Percentiles rank a stretch among this genome's conserved stretches.
Evolutionary conservation across 352 stramenopile species (phyloP).

Genomic region (Phytophthora fragariaefolia): DNA sequence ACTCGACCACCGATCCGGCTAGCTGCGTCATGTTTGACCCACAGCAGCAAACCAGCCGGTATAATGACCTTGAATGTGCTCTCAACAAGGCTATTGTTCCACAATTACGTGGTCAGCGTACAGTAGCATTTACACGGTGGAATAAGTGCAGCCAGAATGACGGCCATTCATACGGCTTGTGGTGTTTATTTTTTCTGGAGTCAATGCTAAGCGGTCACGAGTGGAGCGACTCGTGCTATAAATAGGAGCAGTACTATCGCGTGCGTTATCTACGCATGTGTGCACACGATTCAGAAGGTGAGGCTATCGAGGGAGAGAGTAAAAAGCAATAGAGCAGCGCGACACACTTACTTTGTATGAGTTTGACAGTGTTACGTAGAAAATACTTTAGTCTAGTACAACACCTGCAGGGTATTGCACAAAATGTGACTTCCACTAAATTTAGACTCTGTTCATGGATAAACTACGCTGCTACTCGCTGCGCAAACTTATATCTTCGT

Average conservation of each 20-base stretch:
- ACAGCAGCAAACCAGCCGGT: neutral
- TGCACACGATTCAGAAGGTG: neutral
- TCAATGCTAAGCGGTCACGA: constrained; percentile 14
- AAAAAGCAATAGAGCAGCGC: neutral
- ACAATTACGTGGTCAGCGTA: neutral
- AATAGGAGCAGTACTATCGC: constrained; percentile 11
- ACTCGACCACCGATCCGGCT: neutral
- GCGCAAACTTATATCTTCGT: neutral
- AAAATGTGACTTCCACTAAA: neutral
- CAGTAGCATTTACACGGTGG: neutral
- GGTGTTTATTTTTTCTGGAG: constrained; percentile 22
- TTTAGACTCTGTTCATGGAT: constrained; percentile 6
- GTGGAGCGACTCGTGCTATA: constrained; percentile 13
- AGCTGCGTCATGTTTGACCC: constrained; percentile 11
- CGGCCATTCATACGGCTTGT: constrained; percentile 17
- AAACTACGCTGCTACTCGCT: constrained; percentile 1
- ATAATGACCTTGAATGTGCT: neutral
- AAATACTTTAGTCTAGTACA: neutral
- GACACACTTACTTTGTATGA: neutral
- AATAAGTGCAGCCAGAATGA: constrained; percentile 1
- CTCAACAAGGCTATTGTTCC: neutral
- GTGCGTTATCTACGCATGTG: constrained; percentile 11
- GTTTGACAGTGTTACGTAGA: neutral
- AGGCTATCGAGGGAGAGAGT: neutral
- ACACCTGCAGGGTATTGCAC: neutral